These are phyloP conservation scores for Stenocarpella maydis DNA, from an alignment of 2,329 filamentous ascomycete species.

Conservation along the genomic window DNA sequence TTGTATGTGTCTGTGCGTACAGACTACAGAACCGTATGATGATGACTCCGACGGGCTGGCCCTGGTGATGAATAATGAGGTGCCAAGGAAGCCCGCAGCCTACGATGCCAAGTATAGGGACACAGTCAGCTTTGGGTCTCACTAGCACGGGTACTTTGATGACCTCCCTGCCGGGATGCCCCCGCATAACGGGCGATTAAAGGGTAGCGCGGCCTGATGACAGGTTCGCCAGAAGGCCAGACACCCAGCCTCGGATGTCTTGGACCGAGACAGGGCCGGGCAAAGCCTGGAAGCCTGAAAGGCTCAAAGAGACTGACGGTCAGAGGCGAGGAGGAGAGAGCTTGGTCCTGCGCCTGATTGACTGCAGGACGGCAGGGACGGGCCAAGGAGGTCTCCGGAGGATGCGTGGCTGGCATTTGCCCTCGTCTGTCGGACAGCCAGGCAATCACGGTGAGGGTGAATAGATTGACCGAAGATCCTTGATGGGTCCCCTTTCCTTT, in stretches of 20 bases:
- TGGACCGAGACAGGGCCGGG: slow-evolving; percentile 20
- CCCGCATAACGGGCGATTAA: slow-evolving; percentile 8
- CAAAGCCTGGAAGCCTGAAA: not conserved
- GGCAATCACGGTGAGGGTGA: not conserved
- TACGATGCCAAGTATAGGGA: slow-evolving; percentile 18
- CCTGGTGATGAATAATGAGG: slow-evolving; percentile 13
- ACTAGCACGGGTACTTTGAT: slow-evolving; percentile 19
- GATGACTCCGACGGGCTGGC: not conserved
- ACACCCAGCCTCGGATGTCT: slow-evolving; percentile 24
- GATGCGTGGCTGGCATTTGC: slow-evolving; percentile 16
- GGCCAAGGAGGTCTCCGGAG: slow-evolving; percentile 6
- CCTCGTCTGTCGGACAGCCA: not conserved
- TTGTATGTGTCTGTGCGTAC: not conserved
- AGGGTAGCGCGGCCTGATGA: slow-evolving; percentile 13
- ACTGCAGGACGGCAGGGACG: slow-evolving; percentile 12
- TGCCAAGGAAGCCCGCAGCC: slow-evolving; percentile 4
- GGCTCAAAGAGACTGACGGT: not conserved
- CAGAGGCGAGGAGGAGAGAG: not conserved
- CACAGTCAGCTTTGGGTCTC: slow-evolving; percentile 19
- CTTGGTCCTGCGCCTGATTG: not conserved
- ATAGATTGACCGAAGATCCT: slow-evolving; percentile 20
- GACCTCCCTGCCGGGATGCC: slow-evolving; percentile 21
- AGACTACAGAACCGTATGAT: not conserved
- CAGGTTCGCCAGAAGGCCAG: slow-evolving; percentile 25
- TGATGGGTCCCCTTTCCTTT: slow-evolving; percentile 22